These are phyloP conservation scores for Rutstroemia sp. DNA, from an alignment of 2,329 filamentous ascomycete species.

Conservation along the genomic window DNA sequence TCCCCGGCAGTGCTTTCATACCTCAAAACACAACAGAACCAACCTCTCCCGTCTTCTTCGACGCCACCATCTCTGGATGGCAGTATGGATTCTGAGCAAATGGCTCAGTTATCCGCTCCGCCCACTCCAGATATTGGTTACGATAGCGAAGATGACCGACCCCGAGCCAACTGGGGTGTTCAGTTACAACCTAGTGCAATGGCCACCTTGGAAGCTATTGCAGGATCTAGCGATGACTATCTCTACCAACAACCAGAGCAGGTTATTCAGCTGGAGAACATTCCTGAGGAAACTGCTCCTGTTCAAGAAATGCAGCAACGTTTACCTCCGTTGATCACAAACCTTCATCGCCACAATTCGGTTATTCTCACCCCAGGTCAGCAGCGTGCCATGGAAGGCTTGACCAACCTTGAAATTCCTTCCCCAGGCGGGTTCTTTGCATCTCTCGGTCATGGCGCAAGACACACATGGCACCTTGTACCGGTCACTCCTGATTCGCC, in stretches of 20 bases:
- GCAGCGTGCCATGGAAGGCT: conserved; percentile 55
- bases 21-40: conserved; percentile 62
- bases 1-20: conserved; percentile 68
- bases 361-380: conserved; percentile 42
- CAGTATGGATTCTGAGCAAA: conserved; percentile 80
- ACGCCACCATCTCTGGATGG: conserved; percentile 79
- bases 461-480: conserved; percentile 73
- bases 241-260: conserved; percentile 50
- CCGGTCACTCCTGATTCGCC: conserved; percentile 45
- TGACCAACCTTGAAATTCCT: conserved; percentile 80
- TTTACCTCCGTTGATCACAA: conserved; percentile 42
- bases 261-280: conserved; percentile 41
- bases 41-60: conserved; percentile 67
- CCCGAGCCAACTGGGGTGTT: conserved; percentile 58
- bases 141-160: conserved; percentile 45
- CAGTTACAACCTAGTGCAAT: conserved; percentile 74
- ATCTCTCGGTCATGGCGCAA: conserved; percentile 65
- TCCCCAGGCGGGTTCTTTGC: conserved; percentile 91
- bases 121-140: conserved; percentile 68
- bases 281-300: conserved; percentile 28
- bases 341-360: conserved; percentile 28
- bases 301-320: conserved; percentile 47
- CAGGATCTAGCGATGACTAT: conserved; percentile 50
- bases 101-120: conserved; percentile 75
- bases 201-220: conserved; percentile 70